These are phyloP conservation scores for Tricholoma flavovirens DNA, from an alignment of 768 basidiomycete genomes.

Conservation along the genomic window DNA sequence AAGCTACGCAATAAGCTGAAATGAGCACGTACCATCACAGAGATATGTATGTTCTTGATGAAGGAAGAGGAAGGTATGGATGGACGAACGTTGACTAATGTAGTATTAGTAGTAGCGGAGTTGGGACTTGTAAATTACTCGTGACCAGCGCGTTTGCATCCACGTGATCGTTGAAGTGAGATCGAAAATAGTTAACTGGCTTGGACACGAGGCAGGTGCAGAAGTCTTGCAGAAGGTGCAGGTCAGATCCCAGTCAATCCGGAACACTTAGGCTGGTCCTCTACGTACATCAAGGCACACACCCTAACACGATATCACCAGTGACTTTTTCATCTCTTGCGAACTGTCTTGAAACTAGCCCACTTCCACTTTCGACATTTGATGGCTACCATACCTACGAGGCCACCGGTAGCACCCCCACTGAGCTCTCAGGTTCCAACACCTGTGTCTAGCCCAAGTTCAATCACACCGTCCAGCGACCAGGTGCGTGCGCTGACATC, in stretches of 20 bases:
- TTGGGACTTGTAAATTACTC: slow-evolving; percentile 7
- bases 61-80: not conserved
- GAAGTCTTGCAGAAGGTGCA: slow-evolving; percentile 8
- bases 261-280: not conserved
- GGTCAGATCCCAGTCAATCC: not conserved
- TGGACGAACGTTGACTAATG: not conserved
- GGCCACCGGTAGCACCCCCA: slow-evolving; percentile 42
- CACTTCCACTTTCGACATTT: too few species aligned
- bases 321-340: too few species aligned
- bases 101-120: slow-evolving; percentile 11
- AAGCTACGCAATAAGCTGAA: not conserved
- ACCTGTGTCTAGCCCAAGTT: slow-evolving; percentile 23
- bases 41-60: not conserved
- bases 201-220: slow-evolving; percentile 17
- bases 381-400: slow-evolving; percentile 19
- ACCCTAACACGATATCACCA: not conserved
- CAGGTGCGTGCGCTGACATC: slow-evolving; percentile 43
- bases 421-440: slow-evolving; percentile 30
- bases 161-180: slow-evolving; percentile 13
- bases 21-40: not conserved
- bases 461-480: slow-evolving; percentile 62
- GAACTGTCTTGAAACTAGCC: too few species aligned
- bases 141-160: slow-evolving; percentile 16
- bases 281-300: not conserved
- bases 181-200: not conserved